Conservation (phyloP, 169 alveolate species). For the Plasmodium chabaudi region DNA sequence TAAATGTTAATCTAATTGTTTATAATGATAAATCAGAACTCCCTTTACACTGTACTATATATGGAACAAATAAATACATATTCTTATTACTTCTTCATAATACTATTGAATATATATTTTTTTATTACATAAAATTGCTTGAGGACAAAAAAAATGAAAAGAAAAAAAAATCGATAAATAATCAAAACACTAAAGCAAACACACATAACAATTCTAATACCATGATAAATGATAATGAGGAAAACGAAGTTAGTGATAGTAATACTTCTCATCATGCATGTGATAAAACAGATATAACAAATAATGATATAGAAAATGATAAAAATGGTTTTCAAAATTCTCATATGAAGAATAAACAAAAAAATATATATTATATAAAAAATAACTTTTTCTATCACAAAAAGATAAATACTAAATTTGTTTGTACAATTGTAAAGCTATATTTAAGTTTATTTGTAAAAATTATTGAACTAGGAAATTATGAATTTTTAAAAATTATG, state of each 20-base stretch:
- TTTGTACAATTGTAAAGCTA: conserved; percentile 25
- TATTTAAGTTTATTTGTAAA: conserved; percentile 60
- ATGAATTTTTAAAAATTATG: conserved; percentile 54
- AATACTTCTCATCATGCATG: no score
- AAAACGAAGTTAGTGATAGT: no score
- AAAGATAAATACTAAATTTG: conserved; percentile 23
- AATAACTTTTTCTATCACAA: conserved; percentile 26
- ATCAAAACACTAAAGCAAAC: not conserved
- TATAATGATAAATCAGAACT: conserved; percentile 58
- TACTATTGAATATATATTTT: conserved; percentile 61
- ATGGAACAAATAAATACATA: conserved; percentile 41
- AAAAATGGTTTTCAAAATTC: not conserved
- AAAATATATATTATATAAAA: not conserved
- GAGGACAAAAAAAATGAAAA: not conserved
- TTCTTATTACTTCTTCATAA: conserved; percentile 61
- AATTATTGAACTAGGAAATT: conserved; percentile 69
- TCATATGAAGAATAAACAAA: conserved; percentile 8
- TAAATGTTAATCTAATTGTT: conserved; percentile 38
- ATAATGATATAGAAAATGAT: not conserved
- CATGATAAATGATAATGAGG: not conserved
- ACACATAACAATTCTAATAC: not conserved
- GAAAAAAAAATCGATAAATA: not conserved
- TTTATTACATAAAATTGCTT: not conserved
- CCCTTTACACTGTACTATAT: conserved; percentile 67
- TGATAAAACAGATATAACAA: not conserved